Base-by-base conservation (phyloP, 306 rosid species). In the Canavalia ensiformis region DNA sequence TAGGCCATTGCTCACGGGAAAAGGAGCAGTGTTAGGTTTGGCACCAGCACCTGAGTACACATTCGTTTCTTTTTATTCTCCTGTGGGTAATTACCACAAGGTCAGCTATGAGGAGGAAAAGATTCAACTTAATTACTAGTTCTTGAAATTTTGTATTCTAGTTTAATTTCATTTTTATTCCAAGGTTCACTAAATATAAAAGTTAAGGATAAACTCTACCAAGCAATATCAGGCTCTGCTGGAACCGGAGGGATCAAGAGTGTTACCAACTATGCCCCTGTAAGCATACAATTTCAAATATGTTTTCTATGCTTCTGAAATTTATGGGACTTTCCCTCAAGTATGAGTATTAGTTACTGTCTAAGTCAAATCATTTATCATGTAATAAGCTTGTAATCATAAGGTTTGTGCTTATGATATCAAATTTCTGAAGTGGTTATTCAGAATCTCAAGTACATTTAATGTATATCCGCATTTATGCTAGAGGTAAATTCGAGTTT, bases 1-100 rank as follows among this genome's bases (percentile, higher is more conserved):
- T 31, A 86, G 97, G 85, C 97, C 97, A 12, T 73, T 92, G 90
- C 88, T 92, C 2, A 84, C 90, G 31, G 97, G 92, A 84, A 88
- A 87, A 83, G 94, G 92, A 37, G 7, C 85, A 10, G 39, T 54
- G 49, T 71, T 92, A 25, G 91, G 92, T 5, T 0, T 86, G 47
- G 82, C 52, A n/a, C 90, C 94, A 3, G 84, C 92, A 66, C 85
- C 87, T 8, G 94, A 90, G 68, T 86, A 69, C 75, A 87, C 91
- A 4, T 92, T 90, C 44, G 68, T 92, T 13, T 44, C 84, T 29
- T 86, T 72, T 75, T 83, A 82, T 72, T 79, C 88, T 56, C 94
- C 97, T 35, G 90, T 88, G 59, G 73, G 88, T 12, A 66, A 11
- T 58, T 92, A 81, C 76, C 84, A 83, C 69, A 79, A 83, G 88